These are phyloP conservation scores for Fraxinus ornus DNA, from an alignment of 305 asterid species.

Conservation along the genomic window DNA sequence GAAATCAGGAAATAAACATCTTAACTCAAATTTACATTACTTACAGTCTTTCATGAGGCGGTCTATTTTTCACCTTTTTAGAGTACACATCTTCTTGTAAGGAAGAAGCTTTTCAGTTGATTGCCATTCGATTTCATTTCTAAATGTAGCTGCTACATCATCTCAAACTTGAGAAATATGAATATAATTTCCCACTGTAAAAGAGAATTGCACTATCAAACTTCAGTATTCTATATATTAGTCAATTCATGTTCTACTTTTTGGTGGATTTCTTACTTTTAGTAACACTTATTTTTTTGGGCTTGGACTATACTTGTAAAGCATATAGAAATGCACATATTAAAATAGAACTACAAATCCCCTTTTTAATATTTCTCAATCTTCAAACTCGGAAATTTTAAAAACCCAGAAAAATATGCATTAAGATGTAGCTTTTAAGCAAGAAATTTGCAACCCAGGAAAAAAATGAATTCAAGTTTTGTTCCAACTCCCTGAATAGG, in stretches of 20 bases:
- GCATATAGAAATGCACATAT: too few species aligned
- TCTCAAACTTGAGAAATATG: conserved; percentile 69
- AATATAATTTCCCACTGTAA: conserved; percentile 73
- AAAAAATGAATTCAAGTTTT: too few species aligned
- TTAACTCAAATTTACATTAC: background rate
- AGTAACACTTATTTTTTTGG: background rate
- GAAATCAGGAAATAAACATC: background rate
- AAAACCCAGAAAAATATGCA: too few species aligned
- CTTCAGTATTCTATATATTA: background rate
- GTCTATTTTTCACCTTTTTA: conserved; percentile 44
- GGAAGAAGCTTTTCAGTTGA: conserved; percentile 49
- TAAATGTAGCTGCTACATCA: conserved; percentile 64
- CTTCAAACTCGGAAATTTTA: too few species aligned
- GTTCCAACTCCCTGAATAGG: too few species aligned
- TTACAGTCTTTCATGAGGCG: background rate
- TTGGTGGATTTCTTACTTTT: background rate
- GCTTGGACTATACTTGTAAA: too few species aligned
- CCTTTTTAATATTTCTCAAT: too few species aligned
- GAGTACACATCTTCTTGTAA: conserved; percentile 54
- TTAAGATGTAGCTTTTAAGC: too few species aligned
- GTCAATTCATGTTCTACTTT: background rate
- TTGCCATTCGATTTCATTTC: conserved; percentile 69
- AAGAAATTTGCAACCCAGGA: too few species aligned
- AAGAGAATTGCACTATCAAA: background rate
- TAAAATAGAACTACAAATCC: too few species aligned